phyloP scores from a whole-genome alignment of 1,284 basidiomycete genomes.

The Moesziomyces sp. region DNA sequence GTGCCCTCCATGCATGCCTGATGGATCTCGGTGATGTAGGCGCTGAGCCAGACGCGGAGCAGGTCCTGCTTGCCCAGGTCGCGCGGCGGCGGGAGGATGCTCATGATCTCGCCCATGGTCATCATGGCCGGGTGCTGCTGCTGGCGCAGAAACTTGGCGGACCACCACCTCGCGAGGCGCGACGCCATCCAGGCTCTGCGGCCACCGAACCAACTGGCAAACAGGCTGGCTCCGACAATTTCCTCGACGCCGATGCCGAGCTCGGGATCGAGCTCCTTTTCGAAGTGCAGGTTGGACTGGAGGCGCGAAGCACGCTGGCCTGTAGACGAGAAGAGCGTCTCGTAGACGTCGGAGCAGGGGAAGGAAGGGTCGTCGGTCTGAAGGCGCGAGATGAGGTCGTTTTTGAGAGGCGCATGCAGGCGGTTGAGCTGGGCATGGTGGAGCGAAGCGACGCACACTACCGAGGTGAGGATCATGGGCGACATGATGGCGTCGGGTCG shows the following conservation, averaged over 20 bases:
- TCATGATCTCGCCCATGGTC: slow-evolving; percentile 47
- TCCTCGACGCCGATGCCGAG: slow-evolving; percentile 40
- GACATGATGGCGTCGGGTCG: slow-evolving; percentile 44
- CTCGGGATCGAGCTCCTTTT: slow-evolving; percentile 41
- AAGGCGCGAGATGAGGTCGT: slow-evolving; percentile 25
- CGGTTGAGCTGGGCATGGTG: slow-evolving; percentile 40
- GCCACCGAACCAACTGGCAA: slow-evolving; percentile 35
- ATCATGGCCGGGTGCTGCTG: slow-evolving; percentile 40
- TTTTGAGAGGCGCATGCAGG: slow-evolving; percentile 21
- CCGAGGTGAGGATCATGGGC: slow-evolving; percentile 33
- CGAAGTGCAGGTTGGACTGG: slow-evolving; percentile 29
- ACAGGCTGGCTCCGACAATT: slow-evolving; percentile 31
- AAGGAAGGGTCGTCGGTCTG: slow-evolving; percentile 39
- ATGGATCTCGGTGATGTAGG: slow-evolving; percentile 39
- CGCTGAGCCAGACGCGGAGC: slow-evolving; percentile 37
- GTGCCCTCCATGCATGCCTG: slow-evolving; percentile 39
- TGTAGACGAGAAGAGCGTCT: slow-evolving; percentile 37
- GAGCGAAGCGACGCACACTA: slow-evolving; percentile 28
- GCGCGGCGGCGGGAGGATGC: slow-evolving; percentile 30
- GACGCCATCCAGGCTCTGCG: slow-evolving; percentile 38
- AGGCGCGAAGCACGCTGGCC: slow-evolving; percentile 9
- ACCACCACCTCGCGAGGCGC: slow-evolving; percentile 35
- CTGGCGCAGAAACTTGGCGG: slow-evolving; percentile 34
- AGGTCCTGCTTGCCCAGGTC: slow-evolving; percentile 40
- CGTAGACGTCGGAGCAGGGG: slow-evolving; percentile 32